A percentile compares a stretch with the other conserved stretches of the same genome.
phyloP scores from a whole-genome alignment of 2,329 filamentous ascomycete species.

The Madurella fahalii region DNA sequence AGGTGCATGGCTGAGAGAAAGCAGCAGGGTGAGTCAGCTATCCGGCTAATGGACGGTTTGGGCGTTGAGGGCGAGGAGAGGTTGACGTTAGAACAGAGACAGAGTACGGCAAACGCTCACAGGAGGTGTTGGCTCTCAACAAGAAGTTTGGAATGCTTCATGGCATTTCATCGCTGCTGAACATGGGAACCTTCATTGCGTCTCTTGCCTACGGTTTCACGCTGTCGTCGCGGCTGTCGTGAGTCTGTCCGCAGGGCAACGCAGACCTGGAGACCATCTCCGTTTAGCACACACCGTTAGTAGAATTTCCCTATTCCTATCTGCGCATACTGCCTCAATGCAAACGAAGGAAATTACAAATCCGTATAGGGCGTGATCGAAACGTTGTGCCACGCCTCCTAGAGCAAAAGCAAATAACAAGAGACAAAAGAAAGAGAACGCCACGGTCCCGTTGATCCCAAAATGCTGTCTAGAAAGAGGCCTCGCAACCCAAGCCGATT shows the following conservation, averaged over 20 bases:
- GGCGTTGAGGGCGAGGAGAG: neutral
- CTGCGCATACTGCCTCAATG: neutral
- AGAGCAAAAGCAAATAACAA: neutral
- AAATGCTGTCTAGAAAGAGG: too few relatives aligned
- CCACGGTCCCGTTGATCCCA: neutral
- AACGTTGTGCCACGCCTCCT: neutral
- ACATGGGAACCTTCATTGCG: conserved; percentile 65
- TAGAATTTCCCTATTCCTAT: neutral
- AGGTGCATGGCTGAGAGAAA: conserved; percentile 71
- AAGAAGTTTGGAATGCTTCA: conserved; percentile 75
- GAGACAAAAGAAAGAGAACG: neutral
- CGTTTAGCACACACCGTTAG: neutral
- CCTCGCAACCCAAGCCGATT: too few relatives aligned
- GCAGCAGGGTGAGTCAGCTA: conserved; percentile 63
- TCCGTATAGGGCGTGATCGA: neutral
- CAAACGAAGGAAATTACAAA: neutral
- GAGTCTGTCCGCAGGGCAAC: conserved; percentile 9
- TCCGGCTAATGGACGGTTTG: neutral
- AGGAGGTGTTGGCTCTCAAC: conserved; percentile 79
- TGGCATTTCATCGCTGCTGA: conserved; percentile 74
- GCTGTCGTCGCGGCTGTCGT: conserved; percentile 60
- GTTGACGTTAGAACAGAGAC: conserved; percentile 53
- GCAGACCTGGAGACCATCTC: neutral
- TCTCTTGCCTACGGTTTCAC: conserved; percentile 75
- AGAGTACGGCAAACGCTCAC: conserved; percentile 83